These are phyloP conservation scores for Furcasterigmium sp. DNA, from an alignment of 2,329 filamentous ascomycete genomes.

Conservation along the genomic window DNA sequence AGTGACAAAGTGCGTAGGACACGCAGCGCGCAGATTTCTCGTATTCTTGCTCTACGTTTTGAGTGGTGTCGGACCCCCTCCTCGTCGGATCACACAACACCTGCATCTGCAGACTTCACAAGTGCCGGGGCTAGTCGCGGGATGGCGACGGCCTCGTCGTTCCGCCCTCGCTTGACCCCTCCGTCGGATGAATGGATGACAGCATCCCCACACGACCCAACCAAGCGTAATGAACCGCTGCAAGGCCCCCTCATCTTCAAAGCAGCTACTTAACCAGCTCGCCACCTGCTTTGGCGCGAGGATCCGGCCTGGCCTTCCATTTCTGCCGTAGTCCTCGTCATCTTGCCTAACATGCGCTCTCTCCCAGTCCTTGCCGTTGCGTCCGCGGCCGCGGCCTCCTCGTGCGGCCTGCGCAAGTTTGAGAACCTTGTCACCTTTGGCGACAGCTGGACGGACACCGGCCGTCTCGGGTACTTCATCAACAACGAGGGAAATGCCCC, in stretches of 20 bases:
- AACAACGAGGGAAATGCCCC: conserved; percentile 53
- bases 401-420: conserved; percentile 37
- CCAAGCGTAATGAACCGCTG: neutral
- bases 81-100: neutral
- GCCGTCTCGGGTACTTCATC: conserved; percentile 58
- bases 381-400: conserved; percentile 9
- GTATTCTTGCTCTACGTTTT: neutral
- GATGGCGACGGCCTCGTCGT: conserved; percentile 1
- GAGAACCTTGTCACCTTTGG: conserved; percentile 65
- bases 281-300: neutral
- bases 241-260: neutral
- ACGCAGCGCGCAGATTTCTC: neutral
- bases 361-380: conserved; percentile 5
- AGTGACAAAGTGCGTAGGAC: neutral
- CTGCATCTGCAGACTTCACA: too few relatives aligned
- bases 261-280: neutral
- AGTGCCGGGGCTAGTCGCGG: conserved; percentile 2
- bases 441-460: conserved; percentile 73
- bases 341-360: conserved; percentile 3
- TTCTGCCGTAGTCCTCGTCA: too few relatives aligned
- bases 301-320: neutral
- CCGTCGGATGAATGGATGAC: conserved; percentile 1
- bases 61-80: neutral
- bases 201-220: neutral
- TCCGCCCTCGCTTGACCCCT: conserved; percentile 3